Conservation (phyloP, 225 moss, liverwort and hornwort species). For the Marchantia paleacea region DNA sequence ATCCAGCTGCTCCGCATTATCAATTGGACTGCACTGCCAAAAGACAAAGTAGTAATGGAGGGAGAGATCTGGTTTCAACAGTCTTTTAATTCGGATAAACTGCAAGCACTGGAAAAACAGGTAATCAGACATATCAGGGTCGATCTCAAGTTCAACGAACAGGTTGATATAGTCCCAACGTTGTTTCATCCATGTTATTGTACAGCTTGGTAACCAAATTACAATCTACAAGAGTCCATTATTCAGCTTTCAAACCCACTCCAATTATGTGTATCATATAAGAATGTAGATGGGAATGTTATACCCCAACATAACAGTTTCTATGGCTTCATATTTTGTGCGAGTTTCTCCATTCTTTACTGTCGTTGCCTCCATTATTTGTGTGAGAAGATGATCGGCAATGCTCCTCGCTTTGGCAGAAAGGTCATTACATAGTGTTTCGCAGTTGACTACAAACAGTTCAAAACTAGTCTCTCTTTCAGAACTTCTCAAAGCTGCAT, state of each 20-base stretch:
- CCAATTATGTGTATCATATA: not conserved
- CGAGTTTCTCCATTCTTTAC: conserved; percentile 43
- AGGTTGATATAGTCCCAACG: not conserved
- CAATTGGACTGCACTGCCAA: conserved; percentile 49
- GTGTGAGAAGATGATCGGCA: conserved; percentile 48
- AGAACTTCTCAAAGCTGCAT: conserved; percentile 53
- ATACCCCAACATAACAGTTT: conserved; percentile 54
- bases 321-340: conserved; percentile 56
- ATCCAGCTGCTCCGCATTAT: conserved; percentile 64
- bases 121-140: no score
- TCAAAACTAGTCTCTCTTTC: conserved; percentile 52
- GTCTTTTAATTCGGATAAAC: no score
- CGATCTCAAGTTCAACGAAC: not conserved
- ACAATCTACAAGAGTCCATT: not conserved
- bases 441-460: conserved; percentile 59
- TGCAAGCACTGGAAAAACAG: not conserved
- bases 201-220: not conserved
- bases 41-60: not conserved
- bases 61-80: not conserved
- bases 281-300: not conserved
- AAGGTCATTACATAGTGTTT: conserved; percentile 56
- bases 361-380: conserved; percentile 62
- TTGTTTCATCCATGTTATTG: not conserved
- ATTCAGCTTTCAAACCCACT: not conserved
- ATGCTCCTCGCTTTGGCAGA: conserved; percentile 43